Base-by-base conservation (phyloP, 164 flowering plant genomes). In the Stephania yunnanensis region DNA sequence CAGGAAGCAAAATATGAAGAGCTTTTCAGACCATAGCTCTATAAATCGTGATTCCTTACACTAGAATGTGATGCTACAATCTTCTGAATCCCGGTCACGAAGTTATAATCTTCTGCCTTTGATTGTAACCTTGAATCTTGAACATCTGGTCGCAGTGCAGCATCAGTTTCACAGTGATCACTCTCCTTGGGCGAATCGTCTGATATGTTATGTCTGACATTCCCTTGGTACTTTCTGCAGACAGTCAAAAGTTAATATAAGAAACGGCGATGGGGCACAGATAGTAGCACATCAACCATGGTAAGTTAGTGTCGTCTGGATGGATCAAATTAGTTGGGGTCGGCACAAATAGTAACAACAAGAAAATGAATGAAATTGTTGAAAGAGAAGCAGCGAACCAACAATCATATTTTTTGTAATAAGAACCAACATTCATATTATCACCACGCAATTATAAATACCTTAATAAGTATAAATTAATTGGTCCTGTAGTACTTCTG, bases 401-500 rank as follows among this genome's bases (percentile, higher is more conserved):
- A 61, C 22, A 7, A 75, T 10, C 55, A 53, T 10, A 31, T 29
- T 22, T 36, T 36, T 36, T 36, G 58, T 2, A 13, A 29, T 12
- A 12, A 25, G 25, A 25, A 25, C 25, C 25, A 25, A 61, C 44
- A 17, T 69, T 17, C 55, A 53, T 10, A 31, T 29, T 22, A 70
- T 45, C 44, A 46, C 4, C 19, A 68, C 20, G 13, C 48, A 74
- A 70, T 63, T 53, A 70, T 31, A 73, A 61, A 66, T 83, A 92
- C 97, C 92, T 92, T 76, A 89, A 69, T 58, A 90, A 86, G 77
- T 83, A 90, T 78, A 86, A 42, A 74, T 85, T 84, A 50, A 92
- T 88, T 46, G 94, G 94, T 52, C 91, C 97, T 5, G 85, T 84
- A 29, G 81, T 77, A 81, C 94, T 90, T 82, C 91, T 87, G 63